phyloP scores from a whole-genome alignment of 768 basidiomycete species.

The Termitomyces sp. region DNA sequence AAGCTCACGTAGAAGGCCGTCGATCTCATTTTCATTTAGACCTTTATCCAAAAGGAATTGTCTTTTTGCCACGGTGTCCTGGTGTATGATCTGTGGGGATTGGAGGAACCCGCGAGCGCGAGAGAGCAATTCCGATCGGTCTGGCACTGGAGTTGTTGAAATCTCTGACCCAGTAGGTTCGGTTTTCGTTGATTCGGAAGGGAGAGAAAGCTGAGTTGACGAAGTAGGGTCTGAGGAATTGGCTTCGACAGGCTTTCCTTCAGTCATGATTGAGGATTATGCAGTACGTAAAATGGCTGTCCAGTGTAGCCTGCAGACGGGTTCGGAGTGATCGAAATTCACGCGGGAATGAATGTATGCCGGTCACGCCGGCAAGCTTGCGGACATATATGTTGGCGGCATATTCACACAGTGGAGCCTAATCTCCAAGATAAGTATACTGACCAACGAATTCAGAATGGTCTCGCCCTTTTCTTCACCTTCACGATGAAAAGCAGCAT shows the following conservation, averaged over 20 bases:
- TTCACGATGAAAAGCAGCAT: not conserved
- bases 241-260: slow-evolving; percentile 1
- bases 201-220: not conserved
- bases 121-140: slow-evolving; percentile 39
- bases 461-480: not conserved
- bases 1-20: slow-evolving; percentile 47
- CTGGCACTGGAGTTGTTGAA: not conserved
- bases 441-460: not conserved
- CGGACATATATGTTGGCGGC: no score
- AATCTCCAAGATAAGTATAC: no score
- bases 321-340: not conserved
- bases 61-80: slow-evolving; percentile 51
- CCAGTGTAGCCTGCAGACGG: not conserved
- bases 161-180: not conserved
- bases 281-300: not conserved
- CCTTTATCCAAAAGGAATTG: slow-evolving; percentile 70
- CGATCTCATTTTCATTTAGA: slow-evolving; percentile 53
- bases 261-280: not conserved
- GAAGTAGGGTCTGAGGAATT: not conserved
- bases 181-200: not conserved
- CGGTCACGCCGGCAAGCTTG: not conserved
- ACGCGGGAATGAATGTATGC: not conserved
- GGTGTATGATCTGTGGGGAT: slow-evolving; percentile 58
- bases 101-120: slow-evolving; percentile 60
- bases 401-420: not conserved